A percentile compares a stretch with the other conserved stretches of the same genome.
Evolutionary conservation across 345 rosid species (phyloP).

Genomic region (Syzygium aromaticum): DNA sequence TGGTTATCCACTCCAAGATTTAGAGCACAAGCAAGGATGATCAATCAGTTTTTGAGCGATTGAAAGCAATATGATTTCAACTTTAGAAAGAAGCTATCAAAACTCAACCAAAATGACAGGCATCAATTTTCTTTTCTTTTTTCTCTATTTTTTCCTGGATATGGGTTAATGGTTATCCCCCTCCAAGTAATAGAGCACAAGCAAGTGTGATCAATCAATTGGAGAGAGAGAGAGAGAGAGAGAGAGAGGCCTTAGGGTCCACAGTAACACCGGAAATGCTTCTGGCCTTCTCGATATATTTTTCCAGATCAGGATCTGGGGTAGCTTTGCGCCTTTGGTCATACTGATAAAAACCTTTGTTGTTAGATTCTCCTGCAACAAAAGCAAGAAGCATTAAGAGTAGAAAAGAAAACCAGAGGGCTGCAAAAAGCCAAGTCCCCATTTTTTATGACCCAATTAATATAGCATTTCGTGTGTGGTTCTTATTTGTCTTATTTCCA

Average conservation of each 20-base stretch:
- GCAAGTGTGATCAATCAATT: neutral
- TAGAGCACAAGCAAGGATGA: neutral
- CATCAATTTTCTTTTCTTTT: neutral
- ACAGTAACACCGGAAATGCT: conserved; percentile 54
- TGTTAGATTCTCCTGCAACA: conserved; percentile 69
- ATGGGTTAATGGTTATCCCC: neutral
- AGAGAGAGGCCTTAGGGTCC: conserved; percentile 63
- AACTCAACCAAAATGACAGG: neutral
- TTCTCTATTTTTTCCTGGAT: neutral
- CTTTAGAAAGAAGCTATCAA: neutral
- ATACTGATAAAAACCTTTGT: conserved; percentile 80
- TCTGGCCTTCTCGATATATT: conserved; percentile 76
- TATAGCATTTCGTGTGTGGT: neutral
- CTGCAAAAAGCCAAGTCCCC: neutral
- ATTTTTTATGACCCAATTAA: neutral
- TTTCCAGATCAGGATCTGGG: conserved; percentile 80
- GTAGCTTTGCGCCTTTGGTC: conserved; percentile 72
- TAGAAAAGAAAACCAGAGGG: neutral
- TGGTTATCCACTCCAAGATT: neutral
- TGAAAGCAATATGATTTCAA: neutral
- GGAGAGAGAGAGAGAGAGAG: neutral
- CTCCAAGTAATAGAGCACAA: neutral
- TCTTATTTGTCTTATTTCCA: neutral
- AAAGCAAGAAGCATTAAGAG: neutral
- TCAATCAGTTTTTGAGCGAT: neutral